Base-by-base conservation (phyloP, 345 rosid genomes). In the Salix udensis region DNA sequence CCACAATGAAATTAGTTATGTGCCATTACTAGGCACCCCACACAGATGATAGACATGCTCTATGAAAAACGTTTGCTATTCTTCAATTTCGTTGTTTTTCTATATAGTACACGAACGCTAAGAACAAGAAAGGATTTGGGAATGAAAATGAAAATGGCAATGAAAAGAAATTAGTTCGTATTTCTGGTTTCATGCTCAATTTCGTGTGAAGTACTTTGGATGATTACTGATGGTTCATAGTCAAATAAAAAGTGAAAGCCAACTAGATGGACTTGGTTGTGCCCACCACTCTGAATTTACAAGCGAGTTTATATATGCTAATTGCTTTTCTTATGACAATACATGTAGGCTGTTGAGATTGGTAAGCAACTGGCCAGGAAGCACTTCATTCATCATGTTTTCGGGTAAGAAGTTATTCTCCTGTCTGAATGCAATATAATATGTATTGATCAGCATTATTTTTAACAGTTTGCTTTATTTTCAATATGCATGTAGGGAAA, bases 321-420 rank as follows among this genome's bases (percentile, higher is more conserved):
- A 72, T 16, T 24, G 36, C 30, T 46, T 62, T 68, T 21, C 13
- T 21, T 23, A 44, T 31, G 66, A 36, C 31, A 44, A 55, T 10
- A 39, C 14, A 66, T 77, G 62, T 66, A 96, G 99, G 99, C 91
- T 31, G 75, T 91, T 55, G 95, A 87, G 82, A 86, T 87, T 70
- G 96, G 94, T n/a, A 96, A 83, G 90, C 79, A 69, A 61, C 74
- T 96, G 24, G 93, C 90, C 52, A 82, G 82, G 74, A 96, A 86
- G 84, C 97, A 96, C 81, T 96, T 89, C 81, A 86, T 96, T 75
- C 97, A 91, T 82, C 93, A 93, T 67, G 96, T 93, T 42, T 92
- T 93, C 72, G 91, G 99, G 99, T 96, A 86, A 65, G 79, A 73
- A 42, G 30, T 39, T 28, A 28, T 75, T 7, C 36, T 72, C 65